Percentiles rank a stretch among this genome's conserved stretches.
Evolutionary conservation across 768 basidiomycete genomes (phyloP).

Genomic region (Amanita rubescens): DNA sequence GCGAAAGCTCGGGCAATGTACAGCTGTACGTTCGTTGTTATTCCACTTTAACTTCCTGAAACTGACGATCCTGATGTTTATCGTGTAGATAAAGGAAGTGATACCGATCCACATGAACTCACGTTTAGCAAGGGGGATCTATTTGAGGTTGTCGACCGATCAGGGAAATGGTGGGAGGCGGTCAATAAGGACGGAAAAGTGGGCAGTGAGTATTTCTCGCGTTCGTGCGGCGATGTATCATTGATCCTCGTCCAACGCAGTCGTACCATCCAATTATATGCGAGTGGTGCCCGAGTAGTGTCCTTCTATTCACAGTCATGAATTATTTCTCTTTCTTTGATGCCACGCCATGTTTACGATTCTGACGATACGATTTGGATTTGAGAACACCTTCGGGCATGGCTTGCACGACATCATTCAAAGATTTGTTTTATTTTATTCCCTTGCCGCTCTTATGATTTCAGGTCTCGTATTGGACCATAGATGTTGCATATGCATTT

Average conservation of each 20-base stretch:
- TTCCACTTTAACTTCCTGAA: neutral
- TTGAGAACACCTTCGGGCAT: too few species aligned
- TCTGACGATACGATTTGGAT: too few species aligned
- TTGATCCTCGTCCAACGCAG: constrained; percentile 14
- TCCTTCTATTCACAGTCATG: neutral
- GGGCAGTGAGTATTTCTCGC: constrained; percentile 48
- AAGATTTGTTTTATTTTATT: too few species aligned
- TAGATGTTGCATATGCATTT: too few species aligned
- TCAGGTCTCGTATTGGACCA: too few species aligned
- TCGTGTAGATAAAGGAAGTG: constrained; percentile 57
- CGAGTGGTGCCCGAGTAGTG: constrained; percentile 10
- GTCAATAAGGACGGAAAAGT: constrained; percentile 52
- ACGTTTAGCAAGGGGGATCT: constrained; percentile 81
- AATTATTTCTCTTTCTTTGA: neutral
- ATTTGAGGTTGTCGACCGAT: constrained; percentile 70
- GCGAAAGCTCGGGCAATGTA: constrained; percentile 24
- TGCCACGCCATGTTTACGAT: too few species aligned
- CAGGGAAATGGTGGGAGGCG: constrained; percentile 86
- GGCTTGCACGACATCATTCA: too few species aligned
- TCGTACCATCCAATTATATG: constrained; percentile 36
- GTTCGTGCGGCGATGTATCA: neutral
- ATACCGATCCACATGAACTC: constrained; percentile 81
- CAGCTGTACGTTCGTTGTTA: constrained; percentile 35
- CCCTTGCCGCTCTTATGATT: too few species aligned
- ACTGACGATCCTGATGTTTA: neutral